Evolutionary conservation across 2,329 filamentous ascomycete genomes (phyloP).

Genomic region (Fusarium pseudograminearum): DNA sequence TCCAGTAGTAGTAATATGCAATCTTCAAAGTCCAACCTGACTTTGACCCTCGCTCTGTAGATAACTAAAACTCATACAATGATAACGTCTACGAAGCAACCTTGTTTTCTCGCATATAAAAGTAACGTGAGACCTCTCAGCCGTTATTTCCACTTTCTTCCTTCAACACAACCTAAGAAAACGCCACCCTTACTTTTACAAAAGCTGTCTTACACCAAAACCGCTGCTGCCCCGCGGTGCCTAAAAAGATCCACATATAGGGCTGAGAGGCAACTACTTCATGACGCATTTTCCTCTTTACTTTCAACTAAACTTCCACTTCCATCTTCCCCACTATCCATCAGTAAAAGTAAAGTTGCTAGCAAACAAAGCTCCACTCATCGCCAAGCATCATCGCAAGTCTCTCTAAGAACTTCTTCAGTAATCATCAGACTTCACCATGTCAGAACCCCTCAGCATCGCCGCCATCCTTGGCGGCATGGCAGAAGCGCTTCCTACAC

Average conservation of each 20-base stretch:
- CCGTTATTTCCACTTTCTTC: too few relatives aligned
- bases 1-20: too few relatives aligned
- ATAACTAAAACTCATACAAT: too few relatives aligned
- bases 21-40: too few relatives aligned
- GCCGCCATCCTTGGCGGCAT: slow-evolving; percentile 65
- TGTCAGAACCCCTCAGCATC: slow-evolving; percentile 48
- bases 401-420: neutral
- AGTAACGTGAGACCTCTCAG: too few relatives aligned
- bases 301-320: slow-evolving; percentile 4
- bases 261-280: slow-evolving; percentile 48
- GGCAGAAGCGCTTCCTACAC: slow-evolving; percentile 70
- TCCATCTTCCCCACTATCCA: slow-evolving; percentile 19
- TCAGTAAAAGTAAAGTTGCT: neutral
- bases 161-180: too few relatives aligned
- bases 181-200: too few relatives aligned
- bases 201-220: neutral
- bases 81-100: too few relatives aligned
- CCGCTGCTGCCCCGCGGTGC: slow-evolving; percentile 29
- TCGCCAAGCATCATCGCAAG: neutral
- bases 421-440: slow-evolving; percentile 13
- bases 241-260: slow-evolving; percentile 45
- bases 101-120: too few relatives aligned
- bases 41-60: too few relatives aligned
- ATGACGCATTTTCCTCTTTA: slow-evolving; percentile 40
- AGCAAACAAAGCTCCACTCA: neutral